These are phyloP conservation scores for Straminergon stramineum DNA, from an alignment of 225 moss, liverwort and hornwort species.

Conservation along the genomic window DNA sequence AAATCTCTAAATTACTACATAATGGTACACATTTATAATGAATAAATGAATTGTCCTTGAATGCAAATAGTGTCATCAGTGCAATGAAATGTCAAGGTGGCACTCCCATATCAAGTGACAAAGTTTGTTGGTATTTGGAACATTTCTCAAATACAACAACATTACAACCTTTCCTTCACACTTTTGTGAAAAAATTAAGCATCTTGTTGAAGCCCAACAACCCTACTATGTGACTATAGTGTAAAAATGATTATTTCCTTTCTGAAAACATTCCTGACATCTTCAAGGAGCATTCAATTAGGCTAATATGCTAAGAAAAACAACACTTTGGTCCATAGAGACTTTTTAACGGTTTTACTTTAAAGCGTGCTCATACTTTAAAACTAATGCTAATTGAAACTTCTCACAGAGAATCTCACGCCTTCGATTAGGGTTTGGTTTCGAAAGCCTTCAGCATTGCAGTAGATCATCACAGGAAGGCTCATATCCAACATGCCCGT, in stretches of 20 bases:
- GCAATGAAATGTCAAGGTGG: too few relatives aligned
- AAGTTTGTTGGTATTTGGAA: background rate
- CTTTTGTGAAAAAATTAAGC: background rate
- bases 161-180: background rate
- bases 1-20: too few relatives aligned
- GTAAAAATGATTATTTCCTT: background rate
- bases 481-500: background rate
- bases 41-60: background rate
- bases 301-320: background rate
- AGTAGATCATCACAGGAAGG: background rate
- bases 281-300: background rate
- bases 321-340: background rate
- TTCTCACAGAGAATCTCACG: background rate
- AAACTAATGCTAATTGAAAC: background rate
- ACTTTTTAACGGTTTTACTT: background rate
- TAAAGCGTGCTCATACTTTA: background rate
- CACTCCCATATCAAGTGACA: background rate
- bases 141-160: too few relatives aligned
- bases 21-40: background rate
- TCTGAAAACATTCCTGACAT: background rate
- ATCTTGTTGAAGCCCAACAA: fast-evolving
- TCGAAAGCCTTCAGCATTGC: background rate
- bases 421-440: background rate
- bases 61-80: background rate
- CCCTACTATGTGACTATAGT: background rate